phyloP scores from a whole-genome alignment of 306 rosid genomes.

The Gleditsia sinensis region DNA sequence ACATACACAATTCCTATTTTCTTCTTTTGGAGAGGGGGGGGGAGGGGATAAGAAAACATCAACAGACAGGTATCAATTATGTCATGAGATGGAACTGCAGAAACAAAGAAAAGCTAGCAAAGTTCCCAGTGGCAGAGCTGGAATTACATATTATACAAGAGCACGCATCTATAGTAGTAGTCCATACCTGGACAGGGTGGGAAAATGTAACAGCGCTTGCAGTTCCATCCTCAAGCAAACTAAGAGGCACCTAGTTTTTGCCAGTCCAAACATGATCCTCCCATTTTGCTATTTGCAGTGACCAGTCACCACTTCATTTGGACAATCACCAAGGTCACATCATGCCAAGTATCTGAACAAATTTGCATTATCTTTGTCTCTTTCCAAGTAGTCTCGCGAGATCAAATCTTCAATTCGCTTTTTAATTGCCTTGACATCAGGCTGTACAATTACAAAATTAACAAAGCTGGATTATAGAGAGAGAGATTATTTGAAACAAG shows the following conservation, averaged over 20 bases:
- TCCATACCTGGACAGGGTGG: slow-evolving; percentile 51
- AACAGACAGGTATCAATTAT: slow-evolving; percentile 33
- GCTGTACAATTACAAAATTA: slow-evolving; percentile 53
- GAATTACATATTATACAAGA: slow-evolving; percentile 43
- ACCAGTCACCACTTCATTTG: slow-evolving; percentile 30
- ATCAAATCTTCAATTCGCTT: slow-evolving; percentile 94
- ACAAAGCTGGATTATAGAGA: background rate
- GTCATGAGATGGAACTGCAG: slow-evolving; percentile 45
- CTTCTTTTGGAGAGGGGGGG: too few species aligned
- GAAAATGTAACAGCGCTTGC: slow-evolving; percentile 61
- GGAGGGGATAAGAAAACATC: slow-evolving; percentile 30
- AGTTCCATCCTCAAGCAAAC: slow-evolving; percentile 38
- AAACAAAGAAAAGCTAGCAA: slow-evolving; percentile 23
- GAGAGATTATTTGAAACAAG: background rate
- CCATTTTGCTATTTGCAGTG: slow-evolving; percentile 37
- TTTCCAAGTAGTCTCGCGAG: slow-evolving; percentile 91
- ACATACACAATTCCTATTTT: slow-evolving; percentile 40
- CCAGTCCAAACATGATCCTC: slow-evolving; percentile 34
- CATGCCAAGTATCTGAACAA: slow-evolving; percentile 86
- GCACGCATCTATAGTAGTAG: slow-evolving; percentile 52
- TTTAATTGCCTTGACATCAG: slow-evolving; percentile 88
- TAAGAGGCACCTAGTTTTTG: slow-evolving; percentile 34
- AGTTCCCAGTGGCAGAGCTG: slow-evolving; percentile 38
- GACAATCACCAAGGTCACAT: slow-evolving; percentile 37
- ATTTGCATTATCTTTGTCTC: slow-evolving; percentile 90